Base-by-base conservation (phyloP, 2,329 filamentous ascomycete genomes). In the Ceratocystiopsis brevicomis region DNA sequence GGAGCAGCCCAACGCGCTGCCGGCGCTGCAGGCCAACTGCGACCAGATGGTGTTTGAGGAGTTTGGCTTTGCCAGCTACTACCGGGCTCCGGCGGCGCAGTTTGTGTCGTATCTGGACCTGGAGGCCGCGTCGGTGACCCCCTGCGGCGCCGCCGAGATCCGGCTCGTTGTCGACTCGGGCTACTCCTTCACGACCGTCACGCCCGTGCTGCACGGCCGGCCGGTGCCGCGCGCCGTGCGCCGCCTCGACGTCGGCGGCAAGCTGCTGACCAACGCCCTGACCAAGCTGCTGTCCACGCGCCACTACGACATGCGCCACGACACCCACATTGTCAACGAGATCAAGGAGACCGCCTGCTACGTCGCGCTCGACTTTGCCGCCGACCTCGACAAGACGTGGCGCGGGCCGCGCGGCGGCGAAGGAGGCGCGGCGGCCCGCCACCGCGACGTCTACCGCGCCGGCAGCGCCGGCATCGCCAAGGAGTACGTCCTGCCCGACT, bases 1-100 rank as follows among this genome's bases (percentile, higher is more conserved):
- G 1, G 90, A 98, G 59, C 81, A 85, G 39, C 80, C 86, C 4
- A 94, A 92, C 60, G 77, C 79, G 4, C 69, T 93, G 44, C 77
- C 80, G 1, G 76, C 77, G 13, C 62, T 98, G 49, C 86, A 95
- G 60, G 74, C 78, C 36, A 90, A 95, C 57, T 86, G 84, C 52
- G 90, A 98, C 55, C 88, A 98, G 64, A 85, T 98, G 56, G 75
- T 96, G 1, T 96, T 98, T 65, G 90, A 98, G 57, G 87, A 96
- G 57, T 98, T 90, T 63, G 84, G 84, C 3, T 98, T 98, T 60
- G 73, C 79, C 12, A 80, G 81, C 51, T 93, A 93, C 61, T 81
- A 80, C 50, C 75, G 90, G 47, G 78, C 74, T 45, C 65, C 82
- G 49, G 84, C 75, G 0, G 71, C 84, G 6, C 68, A 73, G 0